Evolutionary conservation across 139 green algal genomes (phyloP).

Genomic region (Pseudopediastrum boryanum): DNA sequence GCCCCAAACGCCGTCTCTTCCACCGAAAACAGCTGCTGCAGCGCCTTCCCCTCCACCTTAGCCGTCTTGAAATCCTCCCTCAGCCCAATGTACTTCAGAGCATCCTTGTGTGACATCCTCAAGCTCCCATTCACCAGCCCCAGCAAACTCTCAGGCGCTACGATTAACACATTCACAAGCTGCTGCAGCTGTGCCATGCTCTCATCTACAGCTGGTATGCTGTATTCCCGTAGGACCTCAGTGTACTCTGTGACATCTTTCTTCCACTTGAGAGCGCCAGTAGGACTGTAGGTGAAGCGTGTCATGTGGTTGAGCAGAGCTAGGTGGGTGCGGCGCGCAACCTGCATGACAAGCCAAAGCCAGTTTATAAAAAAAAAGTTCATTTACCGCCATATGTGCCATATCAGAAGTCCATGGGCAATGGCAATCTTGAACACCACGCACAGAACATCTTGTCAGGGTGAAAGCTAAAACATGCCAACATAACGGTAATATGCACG

Average conservation of each 20-base stretch:
- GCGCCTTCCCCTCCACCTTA: constrained; percentile 49
- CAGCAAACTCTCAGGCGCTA: constrained; percentile 76
- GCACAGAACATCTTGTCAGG: no score
- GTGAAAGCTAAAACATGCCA: no score
- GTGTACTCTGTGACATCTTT: constrained; percentile 72
- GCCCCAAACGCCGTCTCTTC: constrained; percentile 24
- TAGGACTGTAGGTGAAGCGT: constrained; percentile 62
- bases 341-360: constrained; percentile 33
- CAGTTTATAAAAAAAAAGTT: no score
- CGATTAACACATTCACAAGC: constrained; percentile 77
- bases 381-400: no score
- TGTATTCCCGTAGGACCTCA: constrained; percentile 39
- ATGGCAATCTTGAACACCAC: no score
- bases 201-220: constrained; percentile 25
- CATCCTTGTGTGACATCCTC: constrained; percentile 56
- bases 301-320: constrained; percentile 62
- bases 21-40: constrained; percentile 51
- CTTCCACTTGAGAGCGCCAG: constrained; percentile 73
- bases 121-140: constrained; percentile 72
- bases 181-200: constrained; percentile 42
- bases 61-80: constrained; percentile 72
- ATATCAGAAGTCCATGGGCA: no score
- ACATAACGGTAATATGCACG: no score
- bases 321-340: constrained; percentile 31
- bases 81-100: constrained; percentile 60